Percentiles rank a stretch among this genome's conserved stretches.
Conservation (phyloP, 768 basidiomycete species). For the Neoboletus brunneissimus region DNA sequence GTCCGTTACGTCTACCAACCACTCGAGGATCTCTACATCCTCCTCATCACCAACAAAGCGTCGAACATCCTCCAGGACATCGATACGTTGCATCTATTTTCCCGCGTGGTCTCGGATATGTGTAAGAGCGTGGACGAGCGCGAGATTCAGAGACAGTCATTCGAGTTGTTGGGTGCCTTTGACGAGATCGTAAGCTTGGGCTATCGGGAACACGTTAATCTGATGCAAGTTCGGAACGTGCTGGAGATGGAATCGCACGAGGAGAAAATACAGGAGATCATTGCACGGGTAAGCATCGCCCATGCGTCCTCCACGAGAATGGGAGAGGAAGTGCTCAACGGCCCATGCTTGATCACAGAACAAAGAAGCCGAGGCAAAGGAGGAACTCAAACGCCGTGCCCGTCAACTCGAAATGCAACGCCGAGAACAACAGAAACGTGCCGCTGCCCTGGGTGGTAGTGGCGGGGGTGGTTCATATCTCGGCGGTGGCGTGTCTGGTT, state of each 20-base stretch:
- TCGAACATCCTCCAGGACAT: slow-evolving; percentile 99
- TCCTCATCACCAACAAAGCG: slow-evolving; percentile 97
- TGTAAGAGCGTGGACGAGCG: slow-evolving; percentile 84
- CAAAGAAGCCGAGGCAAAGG: slow-evolving; percentile 99
- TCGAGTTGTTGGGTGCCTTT: slow-evolving; percentile 92
- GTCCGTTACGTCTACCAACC: slow-evolving; percentile 97
- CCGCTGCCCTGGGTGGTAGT: slow-evolving; percentile 44
- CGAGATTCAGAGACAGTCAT: slow-evolving; percentile 86
- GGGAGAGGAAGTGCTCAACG: not conserved
- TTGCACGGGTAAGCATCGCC: slow-evolving; percentile 67
- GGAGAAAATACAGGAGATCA: slow-evolving; percentile 97
- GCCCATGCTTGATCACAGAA: slow-evolving; percentile 49
- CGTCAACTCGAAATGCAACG: slow-evolving; percentile 98
- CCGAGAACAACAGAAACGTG: slow-evolving; percentile 84
- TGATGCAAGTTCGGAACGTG: slow-evolving; percentile 75
- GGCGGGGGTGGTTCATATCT: slow-evolving; percentile 56
- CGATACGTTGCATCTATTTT: slow-evolving; percentile 91
- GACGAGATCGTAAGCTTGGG: slow-evolving; percentile 95
- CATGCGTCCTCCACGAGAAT: too few species aligned
- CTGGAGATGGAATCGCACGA: slow-evolving; percentile 91
- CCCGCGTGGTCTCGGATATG: slow-evolving; percentile 89
- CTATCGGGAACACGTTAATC: slow-evolving; percentile 72
- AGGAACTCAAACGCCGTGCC: slow-evolving; percentile 95
- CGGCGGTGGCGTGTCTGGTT: slow-evolving; percentile 67
- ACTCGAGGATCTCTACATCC: slow-evolving; percentile 93